Base-by-base conservation (phyloP, 164 flowering plant species). In the Chimonanthus salicifolius region DNA sequence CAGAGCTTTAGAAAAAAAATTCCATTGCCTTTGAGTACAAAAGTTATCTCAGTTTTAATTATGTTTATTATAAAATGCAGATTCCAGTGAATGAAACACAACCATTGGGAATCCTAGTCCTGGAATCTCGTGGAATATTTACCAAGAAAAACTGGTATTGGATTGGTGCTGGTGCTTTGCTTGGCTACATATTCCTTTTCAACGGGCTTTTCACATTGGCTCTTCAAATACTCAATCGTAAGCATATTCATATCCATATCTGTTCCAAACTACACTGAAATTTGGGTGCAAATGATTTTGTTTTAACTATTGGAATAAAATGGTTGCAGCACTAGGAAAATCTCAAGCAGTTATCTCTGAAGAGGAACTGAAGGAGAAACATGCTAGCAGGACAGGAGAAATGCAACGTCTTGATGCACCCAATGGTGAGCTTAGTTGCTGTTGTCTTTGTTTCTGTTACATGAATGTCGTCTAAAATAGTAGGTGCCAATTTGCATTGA, bases 181-280 rank as follows among this genome's bases (percentile, higher is more conserved):
- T 79, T 6, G 85, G 84, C 9, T 83, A 75, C 74, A 66, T 58
- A 8, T 47, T 83, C 11, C 73, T 83, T 33, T 83, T 83, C 72
- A 83, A 83, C 64, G 68, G 76, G 6, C 72, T 83, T 60, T 81
- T 75, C 71, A 72, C 79, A 51, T 15, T 77, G 6, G 72, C 82
- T 11, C 85, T 83, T 18, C 64, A 75, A 72, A 81, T 75, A 63
- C 72, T 83, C 10, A 75, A 78, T 43, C 82, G 82, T 82, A 68
- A 81, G 81, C 70, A 7, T 66, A 10, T 10, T 66, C 20, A 47
- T 15, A 51, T 65, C 13, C 6, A 16, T 16, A 49, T 50, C 5
- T 69, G 71, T 11, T 54, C n/a, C 60, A 54, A 54, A 54, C 2
- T 15, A 54, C 15, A 54, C 15, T 54, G 16, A 54, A 54, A 11